Conservation (phyloP, 225 moss, liverwort and hornwort genomes). For the Antitrichia curtipendula region DNA sequence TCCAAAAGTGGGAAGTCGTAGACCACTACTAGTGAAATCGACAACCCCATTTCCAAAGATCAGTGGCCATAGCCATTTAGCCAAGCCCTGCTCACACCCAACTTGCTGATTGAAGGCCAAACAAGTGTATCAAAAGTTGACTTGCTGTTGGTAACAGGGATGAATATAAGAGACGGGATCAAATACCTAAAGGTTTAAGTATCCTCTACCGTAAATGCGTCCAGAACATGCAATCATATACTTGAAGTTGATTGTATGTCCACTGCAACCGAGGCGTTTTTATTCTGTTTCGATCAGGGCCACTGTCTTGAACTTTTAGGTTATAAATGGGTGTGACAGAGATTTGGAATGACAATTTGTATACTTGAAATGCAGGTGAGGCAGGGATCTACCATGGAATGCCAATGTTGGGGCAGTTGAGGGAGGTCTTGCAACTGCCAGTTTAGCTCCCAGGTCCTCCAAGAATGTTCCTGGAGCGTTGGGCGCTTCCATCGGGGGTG, state of each 20-base stretch:
- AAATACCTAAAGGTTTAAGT: background rate
- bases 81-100: background rate
- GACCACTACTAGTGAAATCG: background rate
- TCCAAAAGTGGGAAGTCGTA: background rate
- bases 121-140: background rate
- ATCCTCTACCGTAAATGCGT: background rate
- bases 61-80: background rate
- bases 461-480: slow-evolving; percentile 43
- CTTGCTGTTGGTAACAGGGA: background rate
- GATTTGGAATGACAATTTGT: background rate
- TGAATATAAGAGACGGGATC: background rate
- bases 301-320: background rate
- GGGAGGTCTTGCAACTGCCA: slow-evolving; percentile 63
- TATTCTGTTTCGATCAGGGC: background rate
- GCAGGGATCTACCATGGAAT: slow-evolving; percentile 51
- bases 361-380: slow-evolving; percentile 37
- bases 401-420: slow-evolving; percentile 53
- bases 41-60: background rate
- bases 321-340: background rate
- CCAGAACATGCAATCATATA: background rate
- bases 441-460: slow-evolving; percentile 46
- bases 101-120: background rate
- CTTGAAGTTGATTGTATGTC: background rate
- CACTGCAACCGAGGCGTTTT: background rate
- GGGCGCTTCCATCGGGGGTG: slow-evolving; percentile 40